Evolutionary conservation across 208 protist genomes (phyloP).

Genomic region (Crithidia sp.): DNA sequence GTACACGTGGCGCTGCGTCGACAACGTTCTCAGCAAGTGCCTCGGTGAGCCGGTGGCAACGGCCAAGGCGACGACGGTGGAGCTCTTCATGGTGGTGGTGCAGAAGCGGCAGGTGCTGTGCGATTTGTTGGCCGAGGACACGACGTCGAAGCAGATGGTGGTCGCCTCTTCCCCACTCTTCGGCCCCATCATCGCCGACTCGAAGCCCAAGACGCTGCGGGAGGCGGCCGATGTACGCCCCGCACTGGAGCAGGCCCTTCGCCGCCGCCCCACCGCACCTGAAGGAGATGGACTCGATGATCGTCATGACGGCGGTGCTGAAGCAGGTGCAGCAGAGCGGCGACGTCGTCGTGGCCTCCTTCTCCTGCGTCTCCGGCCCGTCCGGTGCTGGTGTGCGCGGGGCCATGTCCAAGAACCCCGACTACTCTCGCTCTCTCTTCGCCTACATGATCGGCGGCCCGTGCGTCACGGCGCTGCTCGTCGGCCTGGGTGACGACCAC

Average conservation of each 20-base stretch:
- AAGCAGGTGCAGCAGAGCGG: conserved; percentile 44
- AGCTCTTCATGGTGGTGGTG: conserved; percentile 60
- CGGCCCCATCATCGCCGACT: conserved; percentile 41
- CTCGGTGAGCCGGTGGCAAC: conserved; percentile 17
- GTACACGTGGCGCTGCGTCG: conserved; percentile 47
- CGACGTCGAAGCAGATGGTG: conserved; percentile 32
- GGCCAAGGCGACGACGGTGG: conserved; percentile 27
- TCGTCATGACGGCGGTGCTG: conserved; percentile 51
- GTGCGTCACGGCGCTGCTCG: conserved; percentile 46
- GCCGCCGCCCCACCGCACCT: conserved; percentile 20
- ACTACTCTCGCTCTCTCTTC: conserved; percentile 58
- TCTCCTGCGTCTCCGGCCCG: conserved; percentile 33
- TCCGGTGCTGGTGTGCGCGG: conserved; percentile 35
- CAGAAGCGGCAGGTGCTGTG: conserved; percentile 54
- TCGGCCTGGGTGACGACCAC: conserved; percentile 40
- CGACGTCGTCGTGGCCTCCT: conserved; percentile 57
- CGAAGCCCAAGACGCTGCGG: conserved; percentile 20
- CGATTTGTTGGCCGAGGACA: conserved; percentile 42
- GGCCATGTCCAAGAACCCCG: conserved; percentile 36
- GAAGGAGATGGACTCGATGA: conserved; percentile 31
- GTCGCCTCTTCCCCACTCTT: conserved; percentile 62
- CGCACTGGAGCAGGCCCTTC: conserved; percentile 40
- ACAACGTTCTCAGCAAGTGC: conserved; percentile 29
- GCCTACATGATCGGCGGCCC: conserved; percentile 60
- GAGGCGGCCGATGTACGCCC: conserved; percentile 22